phyloP scores from a whole-genome alignment of 257 asterid species.

The Verbena officinalis region DNA sequence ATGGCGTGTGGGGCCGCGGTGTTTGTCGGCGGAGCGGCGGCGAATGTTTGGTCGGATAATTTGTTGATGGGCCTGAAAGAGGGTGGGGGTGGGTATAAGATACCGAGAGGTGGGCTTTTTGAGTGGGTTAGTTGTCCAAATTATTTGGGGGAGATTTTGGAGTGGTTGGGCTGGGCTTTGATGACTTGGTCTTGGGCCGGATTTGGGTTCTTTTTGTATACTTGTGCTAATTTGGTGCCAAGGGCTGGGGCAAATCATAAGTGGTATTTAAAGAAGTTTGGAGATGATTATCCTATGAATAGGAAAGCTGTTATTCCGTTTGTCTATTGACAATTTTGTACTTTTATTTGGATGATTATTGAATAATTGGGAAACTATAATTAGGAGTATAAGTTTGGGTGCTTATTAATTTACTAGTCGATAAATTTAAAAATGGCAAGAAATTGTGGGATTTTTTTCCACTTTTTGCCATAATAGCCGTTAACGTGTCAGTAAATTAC shows the following conservation, averaged over 20 bases:
- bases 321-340: slow-evolving; percentile 31
- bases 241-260: slow-evolving; percentile 47
- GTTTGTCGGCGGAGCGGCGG: slow-evolving; percentile 43
- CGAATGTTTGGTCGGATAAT: slow-evolving; percentile 50
- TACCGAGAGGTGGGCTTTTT: slow-evolving; percentile 59
- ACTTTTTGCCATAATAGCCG: too few relatives aligned
- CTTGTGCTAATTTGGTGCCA: slow-evolving; percentile 59
- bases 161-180: slow-evolving; percentile 72
- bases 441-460: too few relatives aligned
- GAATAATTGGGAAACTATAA: too few relatives aligned
- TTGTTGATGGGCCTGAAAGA: slow-evolving; percentile 45
- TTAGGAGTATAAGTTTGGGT: too few relatives aligned
- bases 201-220: slow-evolving; percentile 48
- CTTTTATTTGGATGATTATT: slow-evolving; percentile 2
- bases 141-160: slow-evolving; percentile 62
- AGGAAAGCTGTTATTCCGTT: slow-evolving; percentile 62
- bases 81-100: slow-evolving; percentile 51
- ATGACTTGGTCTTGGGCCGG: slow-evolving; percentile 64
- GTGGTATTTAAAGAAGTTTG: slow-evolving; percentile 65
- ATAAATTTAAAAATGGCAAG: too few relatives aligned
- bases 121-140: slow-evolving; percentile 64
- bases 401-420: too few relatives aligned
- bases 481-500: too few relatives aligned
- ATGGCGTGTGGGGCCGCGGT: slow-evolving; percentile 30
- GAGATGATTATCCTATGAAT: slow-evolving; percentile 58